Evolutionary conservation across 345 rosid genomes (phyloP), one percentile per base, ranked within the genome.

Genomic region (Geranium brycei): DNA sequence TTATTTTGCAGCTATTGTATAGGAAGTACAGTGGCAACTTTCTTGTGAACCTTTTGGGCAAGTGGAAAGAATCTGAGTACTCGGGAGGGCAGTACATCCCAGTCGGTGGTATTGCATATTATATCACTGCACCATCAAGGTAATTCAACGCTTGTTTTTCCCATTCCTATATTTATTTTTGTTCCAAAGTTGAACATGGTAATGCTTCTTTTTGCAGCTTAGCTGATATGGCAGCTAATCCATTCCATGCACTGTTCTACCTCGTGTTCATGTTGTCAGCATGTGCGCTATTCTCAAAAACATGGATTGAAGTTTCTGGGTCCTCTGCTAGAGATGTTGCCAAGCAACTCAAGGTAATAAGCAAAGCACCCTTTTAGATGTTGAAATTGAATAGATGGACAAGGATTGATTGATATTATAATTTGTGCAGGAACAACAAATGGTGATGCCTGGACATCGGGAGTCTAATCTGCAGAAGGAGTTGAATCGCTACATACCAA

Each of bases 241-340:
- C 76, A 35, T 76, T 76, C 74, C 79, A 76, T 64, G 79, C 79
- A 10, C 66, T 76, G 23, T 77, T 77, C 70, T 77, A 77, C 56
- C 47, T 77, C 1, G 68, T 73, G 13, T 73, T 77, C 31, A 77
- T 70, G 77, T 30, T 77, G 51, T 47, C 72, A n/a, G 80, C 77
- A 0, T 77, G 80, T 68, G 80, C 77, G 5, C 73, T 73, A 16
- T 77, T 77, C 68, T 77, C 80, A 19, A 73, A 73, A 58, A 71
- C 77, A 16, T 77, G 80, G 80, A 70, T 73, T 62, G 80, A 77
- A 59, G 77, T 77, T 31, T 77, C 80, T 51, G 80, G 80, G 1
- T 77, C 80, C 12, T 73, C 80, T 57, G 80, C 80, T 4, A 64
- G 28, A 59, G 80, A 77, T 67, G 80, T 77, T 3, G 77, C 80